Percentiles rank a stretch among this genome's conserved stretches.
phyloP scores from a whole-genome alignment of 1,139 yeast species.

The Pichia sp. region DNA sequence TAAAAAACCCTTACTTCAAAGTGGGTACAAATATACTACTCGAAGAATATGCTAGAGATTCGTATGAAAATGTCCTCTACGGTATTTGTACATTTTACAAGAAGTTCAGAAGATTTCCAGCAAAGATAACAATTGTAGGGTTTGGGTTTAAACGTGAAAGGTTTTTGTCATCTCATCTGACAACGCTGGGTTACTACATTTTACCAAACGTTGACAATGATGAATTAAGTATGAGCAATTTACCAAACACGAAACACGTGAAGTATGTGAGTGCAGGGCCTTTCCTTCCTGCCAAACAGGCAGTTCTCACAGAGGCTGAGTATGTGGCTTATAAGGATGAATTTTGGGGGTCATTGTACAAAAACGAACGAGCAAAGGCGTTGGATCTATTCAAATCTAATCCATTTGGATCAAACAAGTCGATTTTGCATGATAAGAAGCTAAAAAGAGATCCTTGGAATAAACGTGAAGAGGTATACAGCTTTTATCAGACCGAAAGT shows the following conservation, averaged over 20 bases:
- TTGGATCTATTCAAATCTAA: conserved; percentile 52
- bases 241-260: conserved; percentile 26
- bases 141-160: conserved; percentile 67
- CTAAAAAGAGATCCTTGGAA: conserved; percentile 56
- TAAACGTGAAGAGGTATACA: conserved; percentile 16
- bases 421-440: conserved; percentile 41
- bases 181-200: conserved; percentile 37
- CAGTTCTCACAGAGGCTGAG: conserved; percentile 18
- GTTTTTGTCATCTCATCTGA: conserved; percentile 53
- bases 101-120: conserved; percentile 45
- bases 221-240: neutral
- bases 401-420: conserved; percentile 53
- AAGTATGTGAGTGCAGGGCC: conserved; percentile 65
- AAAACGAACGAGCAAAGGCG: conserved; percentile 53
- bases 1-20: conserved; percentile 13
- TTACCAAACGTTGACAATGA: neutral
- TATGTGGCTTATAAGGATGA: conserved; percentile 22
- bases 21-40: conserved; percentile 28
- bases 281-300: conserved; percentile 34
- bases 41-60: conserved; percentile 77
- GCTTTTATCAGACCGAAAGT: conserved; percentile 15
- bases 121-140: conserved; percentile 55
- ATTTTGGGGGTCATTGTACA: conserved; percentile 42
- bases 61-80: conserved; percentile 71
- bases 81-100: conserved; percentile 57